Evolutionary conservation across 164 flowering plant species (phyloP).

Genomic region (Berberis thunbergii): DNA sequence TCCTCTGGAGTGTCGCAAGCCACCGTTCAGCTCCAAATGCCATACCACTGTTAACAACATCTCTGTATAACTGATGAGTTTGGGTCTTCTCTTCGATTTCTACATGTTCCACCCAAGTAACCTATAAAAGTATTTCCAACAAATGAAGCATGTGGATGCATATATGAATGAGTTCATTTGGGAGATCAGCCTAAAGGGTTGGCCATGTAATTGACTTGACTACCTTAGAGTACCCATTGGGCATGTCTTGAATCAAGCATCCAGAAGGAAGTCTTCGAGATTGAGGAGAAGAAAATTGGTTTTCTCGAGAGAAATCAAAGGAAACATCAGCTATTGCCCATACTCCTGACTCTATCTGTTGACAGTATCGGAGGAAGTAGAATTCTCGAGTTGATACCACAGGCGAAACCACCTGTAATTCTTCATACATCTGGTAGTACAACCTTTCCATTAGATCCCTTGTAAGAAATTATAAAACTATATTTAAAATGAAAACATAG

Average conservation of each 20-base stretch:
- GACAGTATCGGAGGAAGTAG: slow-evolving; percentile 75
- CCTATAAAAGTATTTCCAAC: slow-evolving; percentile 15
- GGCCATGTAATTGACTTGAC: background rate
- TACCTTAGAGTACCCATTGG: slow-evolving; percentile 76
- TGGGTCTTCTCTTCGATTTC: slow-evolving; percentile 33
- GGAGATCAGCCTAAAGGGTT: background rate
- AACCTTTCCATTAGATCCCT: background rate
- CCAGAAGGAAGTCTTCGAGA: slow-evolving; percentile 87
- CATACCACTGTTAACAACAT: slow-evolving; percentile 31
- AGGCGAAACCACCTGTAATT: slow-evolving; percentile 68
- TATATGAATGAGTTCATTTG: background rate
- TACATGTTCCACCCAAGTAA: slow-evolving; percentile 51
- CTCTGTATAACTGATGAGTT: slow-evolving; percentile 27
- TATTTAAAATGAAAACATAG: background rate
- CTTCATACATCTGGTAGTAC: slow-evolving; percentile 59
- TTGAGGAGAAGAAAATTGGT: slow-evolving; percentile 15
- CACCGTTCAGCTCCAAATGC: slow-evolving; percentile 51
- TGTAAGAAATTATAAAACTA: slow-evolving; percentile 2
- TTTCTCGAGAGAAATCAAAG: slow-evolving; percentile 30
- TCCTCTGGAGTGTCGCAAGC: slow-evolving; percentile 38
- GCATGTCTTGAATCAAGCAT: slow-evolving; percentile 64
- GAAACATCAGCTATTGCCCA: slow-evolving; percentile 92
- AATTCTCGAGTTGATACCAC: slow-evolving; percentile 56
- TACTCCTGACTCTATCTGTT: slow-evolving; percentile 55
- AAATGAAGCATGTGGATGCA: background rate